Evolutionary conservation across 2,329 filamentous ascomycete species (phyloP), one percentile per base, ranked within the genome.

Genomic region (Alternaria rosae): DNA sequence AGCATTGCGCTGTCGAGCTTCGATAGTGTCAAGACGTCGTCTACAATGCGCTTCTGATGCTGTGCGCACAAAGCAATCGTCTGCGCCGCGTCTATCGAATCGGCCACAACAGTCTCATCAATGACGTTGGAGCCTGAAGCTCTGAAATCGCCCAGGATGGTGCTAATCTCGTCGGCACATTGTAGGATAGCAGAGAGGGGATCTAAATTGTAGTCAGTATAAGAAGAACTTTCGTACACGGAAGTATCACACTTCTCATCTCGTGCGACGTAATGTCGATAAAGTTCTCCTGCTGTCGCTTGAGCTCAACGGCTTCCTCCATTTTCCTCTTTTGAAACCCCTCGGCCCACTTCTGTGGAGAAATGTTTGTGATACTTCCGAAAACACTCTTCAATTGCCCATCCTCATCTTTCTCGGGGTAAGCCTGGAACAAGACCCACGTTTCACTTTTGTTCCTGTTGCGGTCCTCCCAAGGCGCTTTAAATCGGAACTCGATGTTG

Each of bases 281-380:
- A 70, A 93, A 93, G 66, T 91, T 91, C 70, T 94, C 91, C 72
- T 94, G 92, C 72, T 92, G 90, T 6, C 89, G 84, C 77, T 95
- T 95, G 63, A 93, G 84, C 75, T 94, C 91, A 3, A 94, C 87
- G 0, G 92, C 93, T 75, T 95, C 92, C 71, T 94, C 88, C 72
- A 92, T 90, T 60, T 92, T 88, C 45, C 89, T 86, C 70, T 87
- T 92, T 77, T 96, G 92, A 32, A 93, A 88, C 48, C 90, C 89
- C 77, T 96, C 92, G 1, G 92, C 92, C 84, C 90, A 90, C 76
- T 96, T 97, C 75, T 95, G 92, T 56, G 91, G 87, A 17, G 91
- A 93, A 66, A 97, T 96, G 72, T 96, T 92, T 0, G 92, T 94
- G 54, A 96, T 90, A 72, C 89, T 91, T 54, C 91, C 91, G 69